Evolutionary conservation across 176 grass and related monocot species (phyloP), one percentile per base, ranked within the genome.

Genomic region (Aegilops speltoides): DNA sequence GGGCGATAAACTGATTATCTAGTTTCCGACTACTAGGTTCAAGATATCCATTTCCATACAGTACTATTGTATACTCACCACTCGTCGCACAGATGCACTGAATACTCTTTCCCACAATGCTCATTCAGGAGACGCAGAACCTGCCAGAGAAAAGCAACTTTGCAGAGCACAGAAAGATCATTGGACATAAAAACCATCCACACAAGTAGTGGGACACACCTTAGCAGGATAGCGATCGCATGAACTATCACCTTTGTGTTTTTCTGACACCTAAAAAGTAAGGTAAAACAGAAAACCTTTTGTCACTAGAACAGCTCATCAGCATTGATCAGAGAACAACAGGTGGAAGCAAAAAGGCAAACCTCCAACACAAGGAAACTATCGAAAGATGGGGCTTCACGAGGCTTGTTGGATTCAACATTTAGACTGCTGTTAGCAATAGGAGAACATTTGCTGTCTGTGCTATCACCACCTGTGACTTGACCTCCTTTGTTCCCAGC

Each of bases 341-440:
- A 46, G 43, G 43, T 46, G 43, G 43, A 46, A 46, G 43, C 43
- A 46, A 69, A 77, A 67, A 86, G 63, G 75, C 64, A 82, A 69
- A 98, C 96, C 93, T 98, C 96, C 28, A 98, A 87, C 10, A 98
- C 96, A 66, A 98, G 93, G 88, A 92, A 95, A 64, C 86, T 94
- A 67, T 94, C 79, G 0, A 87, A 89, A 64, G 74, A 41, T 72
- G 79, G 78, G 85, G 41, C 62, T 54, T 76, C 69, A 86, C 43
- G 22, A 1, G 52, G 24, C 72, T 79, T 88, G 64, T 28, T 78
- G 68, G 84, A 86, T 74, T 85, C 68, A 24, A 72, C 57, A 79
- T 48, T 75, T 33, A 20, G 34, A 68, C 83, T 48, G 26, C 22
- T 73, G 83, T 46, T 84, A 81, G 79, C 43, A 76, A 67, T 17